phyloP scores from a whole-genome alignment of 2,329 filamentous ascomycete genomes.

The Pseudocercospora ulei region DNA sequence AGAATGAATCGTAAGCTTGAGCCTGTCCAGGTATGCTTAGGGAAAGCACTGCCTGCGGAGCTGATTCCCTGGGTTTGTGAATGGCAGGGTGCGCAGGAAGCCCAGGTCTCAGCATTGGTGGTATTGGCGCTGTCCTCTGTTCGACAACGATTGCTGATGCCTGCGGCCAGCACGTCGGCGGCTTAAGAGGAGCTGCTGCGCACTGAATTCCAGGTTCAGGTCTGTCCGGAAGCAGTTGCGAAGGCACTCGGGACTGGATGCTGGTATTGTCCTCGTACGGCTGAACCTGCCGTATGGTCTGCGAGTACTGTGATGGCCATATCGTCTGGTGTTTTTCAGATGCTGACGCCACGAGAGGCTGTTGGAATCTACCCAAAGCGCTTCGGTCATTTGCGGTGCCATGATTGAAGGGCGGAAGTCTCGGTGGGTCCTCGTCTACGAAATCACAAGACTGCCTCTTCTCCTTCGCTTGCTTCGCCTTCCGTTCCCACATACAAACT shows the following conservation, averaged over 20 bases:
- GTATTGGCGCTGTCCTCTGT: constrained; percentile 22
- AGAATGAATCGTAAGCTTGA: constrained; percentile 8
- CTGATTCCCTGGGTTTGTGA: constrained; percentile 3
- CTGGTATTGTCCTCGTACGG: constrained; percentile 10
- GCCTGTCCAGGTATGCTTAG: constrained; percentile 12
- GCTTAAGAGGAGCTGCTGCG: constrained; percentile 9
- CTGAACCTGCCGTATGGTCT: constrained; percentile 1
- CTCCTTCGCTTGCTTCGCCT: constrained; percentile 11
- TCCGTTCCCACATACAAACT: constrained; percentile 22
- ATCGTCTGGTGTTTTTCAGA: constrained; percentile 19
- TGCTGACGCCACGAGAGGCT: constrained; percentile 9
- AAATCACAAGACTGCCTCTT: constrained; percentile 31
- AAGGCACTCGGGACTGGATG: constrained; percentile 25
- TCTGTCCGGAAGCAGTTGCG: constrained; percentile 32
- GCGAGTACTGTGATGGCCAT: constrained; percentile 16
- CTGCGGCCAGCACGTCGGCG: constrained; percentile 20
- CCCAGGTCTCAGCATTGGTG: constrained; percentile 10
- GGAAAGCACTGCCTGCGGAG: constrained; percentile 12
- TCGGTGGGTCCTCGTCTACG: constrained; percentile 28
- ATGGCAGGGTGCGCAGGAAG: constrained; percentile 18
- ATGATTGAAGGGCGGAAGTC: constrained; percentile 22
- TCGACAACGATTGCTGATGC: constrained; percentile 33
- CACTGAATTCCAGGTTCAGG: constrained; percentile 20
- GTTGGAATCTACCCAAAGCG: constrained; percentile 12
- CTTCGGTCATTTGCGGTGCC: constrained; percentile 17